Evolutionary conservation across 2,329 filamentous ascomycete species (phyloP).

Genomic region (Fusarium subtropicale): DNA sequence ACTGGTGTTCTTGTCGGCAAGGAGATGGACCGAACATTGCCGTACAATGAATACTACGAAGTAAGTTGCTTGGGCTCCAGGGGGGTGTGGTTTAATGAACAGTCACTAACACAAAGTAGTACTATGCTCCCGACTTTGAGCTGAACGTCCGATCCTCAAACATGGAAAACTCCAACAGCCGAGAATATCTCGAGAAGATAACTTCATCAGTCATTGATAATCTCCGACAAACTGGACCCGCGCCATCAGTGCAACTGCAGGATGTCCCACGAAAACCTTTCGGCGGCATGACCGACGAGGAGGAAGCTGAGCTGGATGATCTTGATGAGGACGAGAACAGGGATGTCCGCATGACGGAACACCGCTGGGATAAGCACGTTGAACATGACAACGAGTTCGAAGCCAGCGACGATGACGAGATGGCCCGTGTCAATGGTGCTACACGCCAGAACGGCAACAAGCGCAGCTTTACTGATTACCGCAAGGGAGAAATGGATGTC

Average conservation of each 20-base stretch:
- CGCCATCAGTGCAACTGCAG: slow-evolving; percentile 91
- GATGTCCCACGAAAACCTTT: slow-evolving; percentile 74
- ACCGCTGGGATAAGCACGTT: slow-evolving; percentile 83
- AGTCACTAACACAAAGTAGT: slow-evolving; percentile 62
- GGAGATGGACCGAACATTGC: slow-evolving; percentile 83
- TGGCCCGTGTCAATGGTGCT: slow-evolving; percentile 78
- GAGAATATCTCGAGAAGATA: slow-evolving; percentile 84
- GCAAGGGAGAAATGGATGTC: slow-evolving; percentile 55
- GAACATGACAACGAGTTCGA: slow-evolving; percentile 84
- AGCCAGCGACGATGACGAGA: slow-evolving; percentile 90
- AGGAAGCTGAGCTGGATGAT: slow-evolving; percentile 73
- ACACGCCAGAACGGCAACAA: slow-evolving; percentile 62
- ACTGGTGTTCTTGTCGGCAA: slow-evolving; percentile 90
- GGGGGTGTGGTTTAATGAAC: neutral
- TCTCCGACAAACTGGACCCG: slow-evolving; percentile 84
- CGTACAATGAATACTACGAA: slow-evolving; percentile 96
- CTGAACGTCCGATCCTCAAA: slow-evolving; percentile 90
- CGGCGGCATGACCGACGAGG: slow-evolving; percentile 72
- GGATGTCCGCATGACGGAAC: slow-evolving; percentile 83
- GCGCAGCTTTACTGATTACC: slow-evolving; percentile 65
- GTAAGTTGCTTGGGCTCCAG: slow-evolving; percentile 56
- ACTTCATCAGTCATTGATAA: slow-evolving; percentile 87
- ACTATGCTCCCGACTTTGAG: slow-evolving; percentile 91
- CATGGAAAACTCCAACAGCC: slow-evolving; percentile 90
- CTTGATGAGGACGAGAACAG: slow-evolving; percentile 88